Base-by-base conservation (phyloP, 208 protist species). In the Leishmania amazonensis region DNA sequence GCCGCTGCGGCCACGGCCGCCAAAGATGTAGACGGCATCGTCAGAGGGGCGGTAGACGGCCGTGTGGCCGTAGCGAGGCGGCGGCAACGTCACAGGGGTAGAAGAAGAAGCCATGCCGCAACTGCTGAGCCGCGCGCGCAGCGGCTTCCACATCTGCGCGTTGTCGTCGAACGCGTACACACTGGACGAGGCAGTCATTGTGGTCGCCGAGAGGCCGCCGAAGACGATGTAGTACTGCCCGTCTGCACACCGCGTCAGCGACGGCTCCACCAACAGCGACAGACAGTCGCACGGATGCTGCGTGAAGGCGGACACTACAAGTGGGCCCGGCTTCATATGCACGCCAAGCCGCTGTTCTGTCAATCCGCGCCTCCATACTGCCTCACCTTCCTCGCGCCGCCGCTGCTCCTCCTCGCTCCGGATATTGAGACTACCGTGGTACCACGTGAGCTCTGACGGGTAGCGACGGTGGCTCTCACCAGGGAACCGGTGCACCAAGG, bases 11-110 rank as follows among this genome's bases (percentile, higher is more conserved):
- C 82, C 85, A 40, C 88, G 83, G 49, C 92, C 92, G 62, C 92
- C 92, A 75, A 91, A 96, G n/a, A 96, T 78, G 81, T 94, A 96
- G 51, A 94, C 79, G n/a, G 79, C 83, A 54, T 75, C 83, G 68
- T 87, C 83, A 6, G 78, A 68, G 0, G 80, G 65, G 53, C 87
- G 83, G 81, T 87, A 93, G 8, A 93, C 85, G 31, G 87, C 86
- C 24, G 86, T 85, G 83, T 96, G 92, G 60, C 92, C 92, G 83
- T 93, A 86, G 58, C 92, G 92, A 5, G 81, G 62, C 31, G 70
- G 51, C 13, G 81, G 76, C 19, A 58, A 42, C 35, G 28, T 64
- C 28, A 11, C 62, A 2, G 60, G 62, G 62, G 49, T 47, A 24
- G 75, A 35, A 45, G 31, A 64, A 70, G 57, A 67, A 38, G 38